Percentiles rank a stretch among this genome's conserved stretches.
Conservation (phyloP, 2,329 filamentous ascomycete genomes). For the Phialophora macrospora region DNA sequence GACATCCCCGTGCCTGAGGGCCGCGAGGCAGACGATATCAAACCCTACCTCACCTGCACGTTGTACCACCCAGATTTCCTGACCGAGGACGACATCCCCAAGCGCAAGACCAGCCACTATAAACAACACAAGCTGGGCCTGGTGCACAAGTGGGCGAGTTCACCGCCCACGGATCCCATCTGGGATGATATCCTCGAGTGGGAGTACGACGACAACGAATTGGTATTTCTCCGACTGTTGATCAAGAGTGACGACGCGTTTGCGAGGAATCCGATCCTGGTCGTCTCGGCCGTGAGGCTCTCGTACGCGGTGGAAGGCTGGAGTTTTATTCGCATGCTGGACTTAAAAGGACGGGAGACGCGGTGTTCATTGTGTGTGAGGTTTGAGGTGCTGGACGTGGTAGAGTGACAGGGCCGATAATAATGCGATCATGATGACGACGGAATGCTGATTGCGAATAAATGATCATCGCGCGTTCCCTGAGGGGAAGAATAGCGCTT, state of each 20-base stretch:
- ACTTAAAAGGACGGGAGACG: conserved; percentile 35
- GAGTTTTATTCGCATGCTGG: conserved; percentile 36
- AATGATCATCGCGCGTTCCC: background rate
- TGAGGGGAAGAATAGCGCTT: background rate
- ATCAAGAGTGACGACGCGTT: conserved; percentile 40
- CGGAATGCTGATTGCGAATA: background rate
- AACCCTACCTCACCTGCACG: conserved; percentile 39
- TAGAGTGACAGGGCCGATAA: background rate
- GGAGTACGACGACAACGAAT: conserved; percentile 38
- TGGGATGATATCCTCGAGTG: conserved; percentile 38
- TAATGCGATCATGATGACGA: background rate
- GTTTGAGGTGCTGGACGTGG: conserved; percentile 33
- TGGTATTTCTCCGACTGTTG: conserved; percentile 37
- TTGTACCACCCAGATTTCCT: conserved; percentile 34
- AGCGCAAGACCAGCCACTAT: conserved; percentile 37
- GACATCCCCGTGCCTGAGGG: conserved; percentile 34
- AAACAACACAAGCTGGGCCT: conserved; percentile 38
- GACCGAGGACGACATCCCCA: conserved; percentile 26
- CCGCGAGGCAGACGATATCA: conserved; percentile 34
- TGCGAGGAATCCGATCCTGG: conserved; percentile 36
- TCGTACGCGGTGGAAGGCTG: conserved; percentile 34
- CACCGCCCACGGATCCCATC: conserved; percentile 34
- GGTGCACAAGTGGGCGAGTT: conserved; percentile 30
- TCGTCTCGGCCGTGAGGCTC: conserved; percentile 36
- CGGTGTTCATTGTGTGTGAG: conserved; percentile 32